phyloP scores from a whole-genome alignment of 2,329 filamentous ascomycete species.

The Stromatinia cepivora region DNA sequence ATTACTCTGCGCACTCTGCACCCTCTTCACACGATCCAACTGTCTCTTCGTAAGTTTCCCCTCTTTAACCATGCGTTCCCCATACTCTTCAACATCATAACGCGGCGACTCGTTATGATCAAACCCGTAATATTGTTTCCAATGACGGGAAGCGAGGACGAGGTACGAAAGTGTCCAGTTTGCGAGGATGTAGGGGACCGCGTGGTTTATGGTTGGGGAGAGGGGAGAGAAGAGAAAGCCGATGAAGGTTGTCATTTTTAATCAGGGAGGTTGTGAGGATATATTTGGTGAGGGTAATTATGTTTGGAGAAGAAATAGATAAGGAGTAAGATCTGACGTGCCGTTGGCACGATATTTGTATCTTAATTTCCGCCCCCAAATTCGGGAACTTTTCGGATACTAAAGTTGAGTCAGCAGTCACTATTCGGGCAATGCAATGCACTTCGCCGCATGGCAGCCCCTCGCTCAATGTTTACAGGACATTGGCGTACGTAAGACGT shows the following conservation, averaged over 20 bases:
- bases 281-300: too few relatives aligned
- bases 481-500: background rate
- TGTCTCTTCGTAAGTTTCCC: background rate
- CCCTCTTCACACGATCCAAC: background rate
- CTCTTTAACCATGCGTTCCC: background rate
- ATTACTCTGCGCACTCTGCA: conserved; percentile 4
- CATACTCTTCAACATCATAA: background rate
- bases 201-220: background rate
- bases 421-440: background rate
- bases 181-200: background rate
- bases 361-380: background rate
- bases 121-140: conserved; percentile 5
- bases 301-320: background rate
- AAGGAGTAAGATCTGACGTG: background rate
- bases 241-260: background rate
- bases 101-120: background rate
- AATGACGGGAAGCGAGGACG: background rate
- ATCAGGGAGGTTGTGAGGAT: background rate
- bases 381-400: background rate
- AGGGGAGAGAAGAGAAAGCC: background rate
- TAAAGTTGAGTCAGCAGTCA: background rate
- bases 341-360: background rate
- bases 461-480: background rate
- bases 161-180: background rate
- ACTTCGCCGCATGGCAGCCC: background rate